Base-by-base conservation (phyloP, 75 land plant species). In the Pinus albicaulis region DNA sequence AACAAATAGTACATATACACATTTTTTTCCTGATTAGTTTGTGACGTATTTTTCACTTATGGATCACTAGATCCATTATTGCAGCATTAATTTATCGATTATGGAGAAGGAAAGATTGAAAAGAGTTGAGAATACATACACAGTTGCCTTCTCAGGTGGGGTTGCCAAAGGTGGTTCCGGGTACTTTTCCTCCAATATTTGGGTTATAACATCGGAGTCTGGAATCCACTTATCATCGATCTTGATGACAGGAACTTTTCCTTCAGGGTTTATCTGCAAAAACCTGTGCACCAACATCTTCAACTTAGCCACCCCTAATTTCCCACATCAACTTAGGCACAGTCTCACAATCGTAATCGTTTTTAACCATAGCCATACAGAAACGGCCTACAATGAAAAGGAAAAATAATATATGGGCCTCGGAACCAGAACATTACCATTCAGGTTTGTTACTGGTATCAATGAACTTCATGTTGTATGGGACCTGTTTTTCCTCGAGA, bases 171-270 rank as follows among this genome's bases (percentile, higher is more conserved):
- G 80, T 11, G 98, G 98, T 25, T 86, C 86, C 5, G 99, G 99
- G 81, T 76, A 92, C 77, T 87, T 92, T 69, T 94, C 89, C 75
- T 96, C 99, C 64, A 96, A 20, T 41, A 84, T 17, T 65, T 90
- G 80, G 23, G 95, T 86, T 28, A 96, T 94, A 34, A 96, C 93
- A 86, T 96, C 99, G 17, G 99, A 96, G 81, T 96, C 99, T 55
- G 98, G 78, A 72, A 96, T 72, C 98, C 95, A 96, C 65, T 89
- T 94, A 34, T 91, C 95, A 28, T 94, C 95, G 72, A 95, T 66
- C 75, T 90, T 96, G 8, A 90, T 22, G 3, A 94, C 82, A 15
- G 99, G 99, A 63, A 96, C 99, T 76, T 92, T 96, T 20, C 99
- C 99, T 74, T 90, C 98, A 1, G 98, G 93, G 73, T 80, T 96